Percentiles rank a stretch among this genome's conserved stretches.
These are phyloP conservation scores for Neophaeococcomyces aloes DNA, from an alignment of 2,329 filamentous ascomycete species.

Conservation along the genomic window DNA sequence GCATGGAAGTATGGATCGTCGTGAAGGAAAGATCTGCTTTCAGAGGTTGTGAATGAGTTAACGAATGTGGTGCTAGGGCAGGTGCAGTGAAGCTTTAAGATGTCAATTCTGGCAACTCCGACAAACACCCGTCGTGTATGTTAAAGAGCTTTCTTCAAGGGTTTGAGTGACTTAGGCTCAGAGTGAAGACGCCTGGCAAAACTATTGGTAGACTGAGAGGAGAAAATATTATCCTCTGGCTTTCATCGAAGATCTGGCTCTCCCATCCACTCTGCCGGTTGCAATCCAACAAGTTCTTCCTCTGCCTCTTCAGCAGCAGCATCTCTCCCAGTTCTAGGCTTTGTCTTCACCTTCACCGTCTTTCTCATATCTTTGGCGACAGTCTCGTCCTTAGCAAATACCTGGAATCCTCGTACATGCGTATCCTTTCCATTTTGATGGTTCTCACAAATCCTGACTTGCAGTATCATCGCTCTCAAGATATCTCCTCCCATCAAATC, in stretches of 20 bases:
- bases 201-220: no score
- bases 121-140: no score
- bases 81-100: no score
- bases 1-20: no score
- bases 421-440: conserved; percentile 99
- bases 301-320: conserved; percentile 19
- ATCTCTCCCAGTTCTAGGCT: conserved; percentile 17
- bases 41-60: no score
- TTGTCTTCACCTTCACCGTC: conserved; percentile 10
- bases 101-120: no score
- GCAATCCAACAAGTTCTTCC: conserved; percentile 25
- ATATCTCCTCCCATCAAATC: conserved; percentile 51
- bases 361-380: conserved; percentile 10
- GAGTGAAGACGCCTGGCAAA: no score
- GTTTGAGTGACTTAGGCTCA: no score
- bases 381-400: conserved; percentile 50
- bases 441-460: conserved; percentile 86
- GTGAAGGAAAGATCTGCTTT: no score
- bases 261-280: conserved; percentile 41
- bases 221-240: no score
- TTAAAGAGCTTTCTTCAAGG: no score
- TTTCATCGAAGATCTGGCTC: conserved; percentile 37
- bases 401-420: conserved; percentile 86
- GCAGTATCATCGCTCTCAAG: conserved; percentile 77
- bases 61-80: no score